Evolutionary conservation across 345 rosid species (phyloP).

Genomic region (Raphanus sativus): DNA sequence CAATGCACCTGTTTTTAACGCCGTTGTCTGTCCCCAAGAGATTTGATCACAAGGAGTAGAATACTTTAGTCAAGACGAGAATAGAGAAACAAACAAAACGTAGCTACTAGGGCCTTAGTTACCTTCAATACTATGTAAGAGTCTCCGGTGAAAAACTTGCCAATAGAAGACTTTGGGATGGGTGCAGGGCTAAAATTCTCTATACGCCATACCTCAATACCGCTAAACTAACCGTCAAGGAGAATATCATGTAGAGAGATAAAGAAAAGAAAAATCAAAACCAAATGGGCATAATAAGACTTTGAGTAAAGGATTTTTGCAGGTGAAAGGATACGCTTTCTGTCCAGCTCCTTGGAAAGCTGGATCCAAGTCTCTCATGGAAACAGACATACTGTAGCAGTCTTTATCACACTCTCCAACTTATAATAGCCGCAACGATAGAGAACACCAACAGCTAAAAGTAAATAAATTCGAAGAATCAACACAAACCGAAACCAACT

Average conservation of each 20-base stretch:
- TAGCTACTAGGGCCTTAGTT: conserved; percentile 15
- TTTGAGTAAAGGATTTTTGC: neutral
- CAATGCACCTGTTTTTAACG: conserved; percentile 71
- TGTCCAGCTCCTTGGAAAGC: conserved; percentile 98
- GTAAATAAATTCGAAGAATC: conserved; percentile 1
- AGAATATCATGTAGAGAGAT: conserved; percentile 1
- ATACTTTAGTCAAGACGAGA: neutral
- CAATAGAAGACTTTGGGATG: conserved; percentile 66
- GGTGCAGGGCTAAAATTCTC: conserved; percentile 79
- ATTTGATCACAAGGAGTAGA: neutral
- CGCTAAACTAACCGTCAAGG: conserved; percentile 67
- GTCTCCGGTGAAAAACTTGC: conserved; percentile 94
- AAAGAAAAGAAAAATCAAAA: neutral
- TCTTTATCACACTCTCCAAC: conserved; percentile 38
- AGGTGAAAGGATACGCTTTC: conserved; percentile 85
- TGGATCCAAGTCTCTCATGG: conserved; percentile 96
- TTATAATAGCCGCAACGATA: conserved; percentile 35
- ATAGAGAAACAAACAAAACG: neutral
- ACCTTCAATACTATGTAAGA: conserved; percentile 92
- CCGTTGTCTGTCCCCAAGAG: conserved; percentile 56
- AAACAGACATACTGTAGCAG: conserved; percentile 71
- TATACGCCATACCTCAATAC: conserved; percentile 95
- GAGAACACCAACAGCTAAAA: neutral
- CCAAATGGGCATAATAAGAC: neutral
- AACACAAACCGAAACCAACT: too few species aligned